phyloP scores from a whole-genome alignment of 2,329 filamentous ascomycete species.

The Pyrenophora seminiperda region DNA sequence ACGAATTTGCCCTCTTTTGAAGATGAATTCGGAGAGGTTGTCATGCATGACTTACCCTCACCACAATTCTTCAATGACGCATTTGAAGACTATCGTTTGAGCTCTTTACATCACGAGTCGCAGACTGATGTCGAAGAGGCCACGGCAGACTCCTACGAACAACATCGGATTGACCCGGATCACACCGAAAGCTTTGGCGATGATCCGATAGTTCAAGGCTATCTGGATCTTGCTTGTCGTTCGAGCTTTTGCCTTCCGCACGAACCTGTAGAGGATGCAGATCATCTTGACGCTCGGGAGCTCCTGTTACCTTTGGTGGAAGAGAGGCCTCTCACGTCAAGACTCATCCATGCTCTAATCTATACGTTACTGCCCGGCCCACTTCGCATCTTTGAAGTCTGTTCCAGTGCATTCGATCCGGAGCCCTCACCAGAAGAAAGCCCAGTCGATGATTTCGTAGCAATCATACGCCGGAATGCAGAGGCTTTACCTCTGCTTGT shows the following conservation, averaged over 20 bases:
- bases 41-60: not conserved
- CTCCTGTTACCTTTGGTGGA: constrained; percentile 3
- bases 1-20: not conserved
- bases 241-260: constrained; percentile 4
- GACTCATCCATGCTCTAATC: constrained; percentile 1
- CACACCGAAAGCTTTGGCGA: not conserved
- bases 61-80: not conserved
- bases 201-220: not conserved
- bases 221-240: constrained; percentile 4
- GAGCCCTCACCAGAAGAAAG: not conserved
- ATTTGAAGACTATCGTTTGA: not conserved
- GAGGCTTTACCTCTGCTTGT: not conserved
- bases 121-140: not conserved
- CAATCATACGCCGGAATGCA: not conserved
- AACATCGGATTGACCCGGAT: not conserved
- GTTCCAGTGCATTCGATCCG: not conserved
- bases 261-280: constrained; percentile 1
- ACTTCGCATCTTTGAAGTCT: constrained; percentile 1
- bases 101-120: not conserved
- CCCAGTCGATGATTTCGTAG: not conserved
- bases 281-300: not conserved
- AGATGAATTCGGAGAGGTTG: not conserved
- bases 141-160: not conserved
- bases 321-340: constrained; percentile 2
- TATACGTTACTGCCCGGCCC: not conserved